Evolutionary conservation across 1,284 basidiomycete genomes (phyloP).

Genomic region (Malassezia equina): DNA sequence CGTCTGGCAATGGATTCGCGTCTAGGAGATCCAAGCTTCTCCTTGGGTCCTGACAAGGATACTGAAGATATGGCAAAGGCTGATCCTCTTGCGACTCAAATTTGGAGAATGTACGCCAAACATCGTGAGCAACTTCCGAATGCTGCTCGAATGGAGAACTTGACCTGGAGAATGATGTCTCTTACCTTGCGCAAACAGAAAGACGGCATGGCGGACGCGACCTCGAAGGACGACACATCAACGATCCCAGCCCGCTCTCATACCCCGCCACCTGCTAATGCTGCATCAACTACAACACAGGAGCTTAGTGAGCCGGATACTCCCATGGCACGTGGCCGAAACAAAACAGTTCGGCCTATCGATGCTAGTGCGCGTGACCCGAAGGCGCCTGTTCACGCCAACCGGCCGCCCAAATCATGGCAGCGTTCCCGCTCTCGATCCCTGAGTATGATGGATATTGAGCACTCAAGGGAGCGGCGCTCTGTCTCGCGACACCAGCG

Average conservation of each 20-base stretch:
- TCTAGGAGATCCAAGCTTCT: background rate
- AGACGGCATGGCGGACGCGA: background rate
- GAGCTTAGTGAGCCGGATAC: background rate
- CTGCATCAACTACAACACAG: background rate
- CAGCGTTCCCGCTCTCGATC: conserved; percentile 50
- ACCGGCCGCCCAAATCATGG: background rate
- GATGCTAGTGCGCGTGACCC: background rate
- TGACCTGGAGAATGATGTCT: conserved; percentile 98
- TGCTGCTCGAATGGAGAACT: conserved; percentile 88
- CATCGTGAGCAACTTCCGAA: conserved; percentile 78
- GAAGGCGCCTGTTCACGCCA: background rate
- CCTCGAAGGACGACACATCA: background rate
- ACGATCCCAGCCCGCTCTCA: background rate
- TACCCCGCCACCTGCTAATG: background rate
- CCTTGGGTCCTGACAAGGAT: conserved; percentile 8
- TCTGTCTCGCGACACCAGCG: conserved; percentile 59
- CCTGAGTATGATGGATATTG: conserved; percentile 74
- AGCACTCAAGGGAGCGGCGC: conserved; percentile 83
- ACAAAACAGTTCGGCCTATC: conserved; percentile 10
- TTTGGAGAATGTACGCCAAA: conserved; percentile 91
- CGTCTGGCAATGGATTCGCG: background rate
- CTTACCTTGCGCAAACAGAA: conserved; percentile 62
- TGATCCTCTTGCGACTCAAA: conserved; percentile 84
- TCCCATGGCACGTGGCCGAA: conserved; percentile 3
- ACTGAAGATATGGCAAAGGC: conserved; percentile 52